Base-by-base conservation (phyloP, 2,329 filamentous ascomycete genomes). In the Cytospora mali region DNA sequence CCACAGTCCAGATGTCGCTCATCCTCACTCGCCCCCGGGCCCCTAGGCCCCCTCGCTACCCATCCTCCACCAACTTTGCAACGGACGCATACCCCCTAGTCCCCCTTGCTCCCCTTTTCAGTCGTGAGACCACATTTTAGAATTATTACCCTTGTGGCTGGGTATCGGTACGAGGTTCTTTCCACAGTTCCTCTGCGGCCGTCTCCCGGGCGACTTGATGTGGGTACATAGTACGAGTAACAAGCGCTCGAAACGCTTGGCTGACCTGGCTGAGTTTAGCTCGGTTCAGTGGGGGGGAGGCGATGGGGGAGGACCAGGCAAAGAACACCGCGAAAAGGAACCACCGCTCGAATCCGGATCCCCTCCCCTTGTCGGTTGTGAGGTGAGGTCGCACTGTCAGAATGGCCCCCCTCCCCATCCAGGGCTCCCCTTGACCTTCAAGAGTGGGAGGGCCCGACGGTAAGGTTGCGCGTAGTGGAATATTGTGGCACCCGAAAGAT, bases 331-430 rank as follows among this genome's bases (percentile, higher is more conserved):
- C n/a, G 23, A n/a, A 23, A 46, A 23, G 42, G 42, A 3, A 46
- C n/a, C 42, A 46, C n/a, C 42, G 42, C 57, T 60, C 58, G 50
- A 54, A 56, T 57, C 35, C 55, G 31, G 48, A 46, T 23, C 52
- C 52, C 59, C 61, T 50, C 50, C 49, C 62, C 52, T 60, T 39
- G 55, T 57, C 39, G 55, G 51, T 60, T 39, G 55, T 57, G 49
- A 58, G 51, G 58, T 42, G 58, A 52, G 50, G 56, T 57, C 54
- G 61, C 61, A 65, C 53, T 64, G 60, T 63, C 56, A 63, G 48
- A 46, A 65, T 49, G 29, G 35, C n/a, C n/a, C n/a, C n/a, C n/a
- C n/a, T n/a, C 50, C n/a, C 56, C 42, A 48, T 52, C 56, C 35
- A 50, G 53, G 35, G 50, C 58, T 53, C 56, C 31, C 50, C 50